Evolutionary conservation across 2,329 filamentous ascomycete species (phyloP).

Genomic region (Biscogniauxia mediterranea): DNA sequence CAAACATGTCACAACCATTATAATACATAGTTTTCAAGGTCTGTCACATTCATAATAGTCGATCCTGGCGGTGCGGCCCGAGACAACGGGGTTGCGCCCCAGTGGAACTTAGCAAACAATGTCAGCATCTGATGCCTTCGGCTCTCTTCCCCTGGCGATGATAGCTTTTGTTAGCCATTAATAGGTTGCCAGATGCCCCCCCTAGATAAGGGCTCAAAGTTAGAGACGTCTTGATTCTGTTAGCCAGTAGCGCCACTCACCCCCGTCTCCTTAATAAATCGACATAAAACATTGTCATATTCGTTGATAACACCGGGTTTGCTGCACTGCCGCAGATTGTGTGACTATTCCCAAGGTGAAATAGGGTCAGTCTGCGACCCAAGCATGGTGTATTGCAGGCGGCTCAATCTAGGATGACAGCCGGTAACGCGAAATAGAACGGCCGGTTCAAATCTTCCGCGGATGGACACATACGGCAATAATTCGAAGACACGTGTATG

Average conservation of each 20-base stretch:
- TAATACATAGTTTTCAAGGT: background rate
- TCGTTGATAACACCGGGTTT: background rate
- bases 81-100: background rate
- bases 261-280: background rate
- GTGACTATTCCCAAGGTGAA: background rate
- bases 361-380: background rate
- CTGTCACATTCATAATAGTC: background rate
- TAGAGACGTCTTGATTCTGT: background rate
- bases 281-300: background rate
- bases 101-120: background rate
- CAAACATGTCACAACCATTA: background rate
- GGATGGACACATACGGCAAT: background rate
- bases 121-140: background rate
- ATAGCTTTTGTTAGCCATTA: background rate
- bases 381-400: no score
- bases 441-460: background rate
- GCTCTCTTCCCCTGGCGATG: background rate
- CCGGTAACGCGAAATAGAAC: background rate
- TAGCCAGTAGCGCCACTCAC: background rate
- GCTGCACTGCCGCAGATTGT: background rate
- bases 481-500: background rate
- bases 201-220: background rate
- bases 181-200: background rate
- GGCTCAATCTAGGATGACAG: no score
- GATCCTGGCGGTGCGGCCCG: conserved; percentile 4